Conservation (phyloP, 805 yeast genomes). For the Yarrowia sp. region DNA sequence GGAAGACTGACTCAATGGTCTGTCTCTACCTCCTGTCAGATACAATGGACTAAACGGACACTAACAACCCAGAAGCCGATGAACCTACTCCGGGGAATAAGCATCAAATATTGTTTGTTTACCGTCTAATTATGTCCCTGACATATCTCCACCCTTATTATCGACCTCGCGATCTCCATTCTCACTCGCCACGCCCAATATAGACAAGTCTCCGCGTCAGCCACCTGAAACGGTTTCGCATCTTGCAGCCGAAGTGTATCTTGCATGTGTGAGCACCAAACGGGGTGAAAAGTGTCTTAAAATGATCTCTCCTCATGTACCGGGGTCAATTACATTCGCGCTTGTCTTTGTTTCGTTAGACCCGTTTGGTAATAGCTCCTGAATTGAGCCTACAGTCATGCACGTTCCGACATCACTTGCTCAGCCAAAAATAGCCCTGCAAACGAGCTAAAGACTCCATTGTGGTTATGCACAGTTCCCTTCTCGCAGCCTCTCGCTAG, state of each 20-base stretch:
- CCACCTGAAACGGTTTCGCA: constrained; percentile 16
- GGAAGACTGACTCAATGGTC: no score
- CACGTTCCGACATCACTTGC: not conserved
- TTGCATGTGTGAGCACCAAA: not conserved
- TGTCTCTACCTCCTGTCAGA: no score
- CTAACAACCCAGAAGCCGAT: no score
- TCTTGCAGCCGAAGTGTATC: constrained; percentile 12
- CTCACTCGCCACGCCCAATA: not conserved
- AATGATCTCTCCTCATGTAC: not conserved
- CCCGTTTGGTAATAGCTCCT: not conserved
- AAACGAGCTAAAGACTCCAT: not conserved
- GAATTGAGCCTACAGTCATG: not conserved
- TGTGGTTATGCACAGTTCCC: not conserved
- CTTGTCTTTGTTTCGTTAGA: not conserved
- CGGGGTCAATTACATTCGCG: not conserved
- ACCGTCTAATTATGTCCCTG: no score
- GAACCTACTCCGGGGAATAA: no score
- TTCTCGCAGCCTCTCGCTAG: not conserved
- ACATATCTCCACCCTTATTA: no score
- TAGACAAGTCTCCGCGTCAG: not conserved
- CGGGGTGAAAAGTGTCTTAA: not conserved
- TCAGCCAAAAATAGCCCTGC: not conserved
- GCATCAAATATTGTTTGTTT: no score
- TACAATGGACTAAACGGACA: no score
- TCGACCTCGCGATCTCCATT: no score